Conservation (phyloP, 106 monocot species). For the Dendrobium catenatum region DNA sequence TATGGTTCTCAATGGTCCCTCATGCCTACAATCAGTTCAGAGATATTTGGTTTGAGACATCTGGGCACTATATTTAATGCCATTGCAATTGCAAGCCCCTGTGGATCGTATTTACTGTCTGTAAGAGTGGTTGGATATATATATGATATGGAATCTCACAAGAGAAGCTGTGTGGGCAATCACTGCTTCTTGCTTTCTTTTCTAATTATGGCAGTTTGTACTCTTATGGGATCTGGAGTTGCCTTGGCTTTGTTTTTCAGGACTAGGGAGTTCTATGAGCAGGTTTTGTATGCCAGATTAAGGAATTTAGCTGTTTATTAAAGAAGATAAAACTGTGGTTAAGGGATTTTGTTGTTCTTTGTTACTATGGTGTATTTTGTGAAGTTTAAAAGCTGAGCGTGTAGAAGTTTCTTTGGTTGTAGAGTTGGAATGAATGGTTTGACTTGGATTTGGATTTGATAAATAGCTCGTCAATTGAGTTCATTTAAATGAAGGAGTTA, state of each 20-base stretch:
- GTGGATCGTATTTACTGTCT: conserved; percentile 46
- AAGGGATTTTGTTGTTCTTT: background rate
- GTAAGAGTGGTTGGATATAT: conserved; percentile 46
- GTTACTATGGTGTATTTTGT: background rate
- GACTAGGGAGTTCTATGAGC: conserved; percentile 32
- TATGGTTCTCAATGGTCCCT: conserved; percentile 51
- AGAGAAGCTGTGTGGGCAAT: conserved; percentile 17
- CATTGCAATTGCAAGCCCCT: conserved; percentile 68
- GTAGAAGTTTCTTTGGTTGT: background rate
- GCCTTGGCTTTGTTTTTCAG: conserved; percentile 26
- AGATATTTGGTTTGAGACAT: conserved; percentile 47
- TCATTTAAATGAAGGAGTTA: too few species aligned
- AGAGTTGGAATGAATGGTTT: too few species aligned
- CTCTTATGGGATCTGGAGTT: conserved; percentile 21
- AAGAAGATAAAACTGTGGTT: background rate
- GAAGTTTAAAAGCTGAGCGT: background rate
- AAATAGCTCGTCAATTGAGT: too few species aligned
- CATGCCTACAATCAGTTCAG: conserved; percentile 46
- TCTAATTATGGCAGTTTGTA: conserved; percentile 35
- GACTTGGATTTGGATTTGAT: too few species aligned
- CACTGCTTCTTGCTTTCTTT: conserved; percentile 59
- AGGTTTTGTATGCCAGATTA: conserved; percentile 14
- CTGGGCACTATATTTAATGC: conserved; percentile 73
- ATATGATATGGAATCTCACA: conserved; percentile 32
- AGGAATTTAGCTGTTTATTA: background rate